phyloP scores from a whole-genome alignment of 1,139 yeast genomes.

The Pichia sp. region DNA sequence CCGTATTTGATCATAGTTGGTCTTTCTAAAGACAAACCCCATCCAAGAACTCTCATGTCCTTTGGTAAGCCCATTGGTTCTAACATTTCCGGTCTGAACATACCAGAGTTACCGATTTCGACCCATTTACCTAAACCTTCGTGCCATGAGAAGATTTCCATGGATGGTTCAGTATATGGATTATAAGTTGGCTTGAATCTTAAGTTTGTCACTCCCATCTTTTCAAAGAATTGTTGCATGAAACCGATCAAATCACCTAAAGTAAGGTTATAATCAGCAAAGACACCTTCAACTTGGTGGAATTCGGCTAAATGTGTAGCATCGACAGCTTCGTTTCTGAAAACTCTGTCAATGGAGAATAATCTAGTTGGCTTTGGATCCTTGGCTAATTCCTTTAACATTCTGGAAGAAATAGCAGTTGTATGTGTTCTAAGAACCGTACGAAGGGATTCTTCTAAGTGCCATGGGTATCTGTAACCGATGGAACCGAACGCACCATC shows the following conservation, averaged over 20 bases:
- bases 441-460: conserved; percentile 81
- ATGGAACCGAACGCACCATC: conserved; percentile 91
- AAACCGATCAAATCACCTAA: conserved; percentile 96
- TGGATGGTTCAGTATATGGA: conserved; percentile 98
- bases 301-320: conserved; percentile 99
- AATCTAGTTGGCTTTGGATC: conserved; percentile 91
- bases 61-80: conserved; percentile 97
- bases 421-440: conserved; percentile 97
- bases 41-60: conserved; percentile 92
- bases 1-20: conserved; percentile 99
- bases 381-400: conserved; percentile 83
- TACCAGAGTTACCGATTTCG: conserved; percentile 98
- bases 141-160: conserved; percentile 98
- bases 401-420: conserved; percentile 87
- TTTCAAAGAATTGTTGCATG: conserved; percentile 95
- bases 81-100: conserved; percentile 99
- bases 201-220: conserved; percentile 95
- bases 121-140: conserved; percentile 96
- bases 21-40: conserved; percentile 97
- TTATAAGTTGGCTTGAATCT: conserved; percentile 99
- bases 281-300: conserved; percentile 99
- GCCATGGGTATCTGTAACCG: conserved; percentile 99
- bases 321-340: conserved; percentile 99
- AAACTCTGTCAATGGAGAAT: conserved; percentile 96
- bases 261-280: conserved; percentile 94